phyloP scores from a whole-genome alignment of 2,329 filamentous ascomycete genomes.

The Aaosphaeria pasadenensis region DNA sequence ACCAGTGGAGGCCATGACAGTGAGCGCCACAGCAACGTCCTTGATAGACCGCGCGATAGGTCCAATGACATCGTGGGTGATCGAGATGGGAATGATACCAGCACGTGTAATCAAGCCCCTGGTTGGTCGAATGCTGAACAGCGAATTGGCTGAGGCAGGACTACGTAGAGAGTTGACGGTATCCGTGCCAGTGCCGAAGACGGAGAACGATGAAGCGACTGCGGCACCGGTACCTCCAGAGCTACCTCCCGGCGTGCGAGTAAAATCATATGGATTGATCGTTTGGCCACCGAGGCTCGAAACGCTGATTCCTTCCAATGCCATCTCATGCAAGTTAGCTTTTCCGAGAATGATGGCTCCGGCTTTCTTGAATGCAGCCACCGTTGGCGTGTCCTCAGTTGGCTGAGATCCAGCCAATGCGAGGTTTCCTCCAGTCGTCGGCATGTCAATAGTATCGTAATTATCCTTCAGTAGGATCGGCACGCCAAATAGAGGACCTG shows the following conservation, averaged over 20 bases:
- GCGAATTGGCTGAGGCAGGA: conserved; percentile 59
- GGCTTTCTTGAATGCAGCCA: conserved; percentile 47
- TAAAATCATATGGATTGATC: conserved; percentile 62
- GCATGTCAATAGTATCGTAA: conserved; percentile 54
- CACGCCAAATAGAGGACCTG: conserved; percentile 57
- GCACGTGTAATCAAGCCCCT: conserved; percentile 49
- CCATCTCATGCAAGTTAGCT: conserved; percentile 60
- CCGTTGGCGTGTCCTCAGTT: conserved; percentile 49
- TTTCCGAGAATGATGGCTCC: conserved; percentile 58
- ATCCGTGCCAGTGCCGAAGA: conserved; percentile 59
- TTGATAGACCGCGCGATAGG: conserved; percentile 52
- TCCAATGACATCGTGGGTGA: conserved; percentile 56
- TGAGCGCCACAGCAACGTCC: conserved; percentile 52
- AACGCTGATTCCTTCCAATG: conserved; percentile 61
- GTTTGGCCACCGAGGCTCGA: conserved; percentile 65
- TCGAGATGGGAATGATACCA: conserved; percentile 56
- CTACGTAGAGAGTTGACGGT: conserved; percentile 61
- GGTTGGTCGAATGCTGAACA: conserved; percentile 60
- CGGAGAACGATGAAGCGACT: conserved; percentile 56
- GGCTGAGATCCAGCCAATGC: conserved; percentile 50
- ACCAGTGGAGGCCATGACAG: conserved; percentile 52
- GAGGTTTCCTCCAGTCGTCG: conserved; percentile 56
- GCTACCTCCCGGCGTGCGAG: conserved; percentile 63
- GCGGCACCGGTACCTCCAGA: conserved; percentile 63
- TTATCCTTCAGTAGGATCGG: conserved; percentile 65